Evolutionary conservation across 371 early-diverging fungal genomes (phyloP), one percentile per base, ranked within the genome.

Genomic region (Rhizopus delemar): DNA sequence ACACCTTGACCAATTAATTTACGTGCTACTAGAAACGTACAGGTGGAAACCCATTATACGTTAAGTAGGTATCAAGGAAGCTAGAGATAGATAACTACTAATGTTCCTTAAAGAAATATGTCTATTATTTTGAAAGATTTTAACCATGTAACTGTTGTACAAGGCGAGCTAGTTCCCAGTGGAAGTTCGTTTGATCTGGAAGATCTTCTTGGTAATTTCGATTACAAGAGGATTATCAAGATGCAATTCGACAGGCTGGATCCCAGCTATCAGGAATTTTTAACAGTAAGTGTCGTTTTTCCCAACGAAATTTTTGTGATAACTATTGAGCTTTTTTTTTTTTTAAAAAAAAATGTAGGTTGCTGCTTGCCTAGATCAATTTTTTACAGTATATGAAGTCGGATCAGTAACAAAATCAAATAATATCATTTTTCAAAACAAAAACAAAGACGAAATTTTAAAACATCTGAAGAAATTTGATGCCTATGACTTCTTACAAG

Each of bases 221-320:
- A 81, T 46, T 78, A 80, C 48, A 81, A 80, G 53, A 76, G 80
- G 33, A 76, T 81, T 35, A 81, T 77, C 35, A 73, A 78, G 57
- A 81, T 82, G 83, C 83, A 85, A 54, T 85, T 80, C 57, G 85
- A 85, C 59, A 69, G 83, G 2, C 57, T 85, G 5, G 67, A 74
- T 15, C 56, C 75, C 7, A 69, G 69, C 39, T 85, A 71, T 38
- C 85, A 85, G 57, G 83, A 81, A 22, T 80, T 85, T 49, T 56
- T 85, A 9, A 81, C 81, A 11, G 75, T 70, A 71, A 65, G 62
- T 61, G 0, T 11, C 36, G 1, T 36, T 11, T 11, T 6, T 11
- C 36, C 11, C 6, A 2, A 31, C n/a, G 22, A 22, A 2, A 22
- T 22, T 22, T 22, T 22, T 22, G 22, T 22, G 22, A 22, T 5